Conservation (phyloP, 345 rosid species). For the Populus euphratica region DNA sequence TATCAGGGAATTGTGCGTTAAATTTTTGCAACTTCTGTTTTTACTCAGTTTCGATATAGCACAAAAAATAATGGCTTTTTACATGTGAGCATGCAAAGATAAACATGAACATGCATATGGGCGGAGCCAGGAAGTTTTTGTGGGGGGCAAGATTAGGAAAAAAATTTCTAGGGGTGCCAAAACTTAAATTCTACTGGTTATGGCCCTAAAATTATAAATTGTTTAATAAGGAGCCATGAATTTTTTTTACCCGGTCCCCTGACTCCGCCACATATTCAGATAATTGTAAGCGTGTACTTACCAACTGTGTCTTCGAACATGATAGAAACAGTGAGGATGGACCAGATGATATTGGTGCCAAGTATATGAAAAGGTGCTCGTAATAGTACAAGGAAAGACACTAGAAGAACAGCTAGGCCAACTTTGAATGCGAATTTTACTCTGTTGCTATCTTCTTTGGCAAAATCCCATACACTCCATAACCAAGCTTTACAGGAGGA, state of each 20-base stretch:
- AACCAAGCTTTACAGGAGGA: conserved; percentile 39
- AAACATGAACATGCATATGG: not conserved
- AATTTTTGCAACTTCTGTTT: not conserved
- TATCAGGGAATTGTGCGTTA: not conserved
- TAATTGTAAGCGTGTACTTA: conserved; percentile 14
- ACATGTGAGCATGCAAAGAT: not conserved
- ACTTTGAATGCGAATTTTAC: conserved; percentile 58
- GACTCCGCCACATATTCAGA: not conserved
- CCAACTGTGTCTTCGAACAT: conserved; percentile 73
- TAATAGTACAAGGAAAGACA: conserved; percentile 56
- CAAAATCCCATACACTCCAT: conserved; percentile 49
- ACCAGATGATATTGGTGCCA: conserved; percentile 64
- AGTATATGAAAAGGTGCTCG: conserved; percentile 56
- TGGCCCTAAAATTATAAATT: too few species aligned
- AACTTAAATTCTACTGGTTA: too few species aligned
- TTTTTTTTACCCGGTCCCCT: too few species aligned
- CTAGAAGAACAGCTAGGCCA: conserved; percentile 59
- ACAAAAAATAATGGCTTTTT: not conserved
- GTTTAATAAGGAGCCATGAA: too few species aligned
- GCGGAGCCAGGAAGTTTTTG: too few species aligned
- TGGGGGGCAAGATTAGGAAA: too few species aligned
- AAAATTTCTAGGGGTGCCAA: too few species aligned
- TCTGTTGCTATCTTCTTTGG: conserved; percentile 48
- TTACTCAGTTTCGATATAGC: not conserved
- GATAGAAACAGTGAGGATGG: conserved; percentile 67